These are phyloP conservation scores for Galeopsis tetrahit DNA, from an alignment of 257 asterid species.

Conservation along the genomic window DNA sequence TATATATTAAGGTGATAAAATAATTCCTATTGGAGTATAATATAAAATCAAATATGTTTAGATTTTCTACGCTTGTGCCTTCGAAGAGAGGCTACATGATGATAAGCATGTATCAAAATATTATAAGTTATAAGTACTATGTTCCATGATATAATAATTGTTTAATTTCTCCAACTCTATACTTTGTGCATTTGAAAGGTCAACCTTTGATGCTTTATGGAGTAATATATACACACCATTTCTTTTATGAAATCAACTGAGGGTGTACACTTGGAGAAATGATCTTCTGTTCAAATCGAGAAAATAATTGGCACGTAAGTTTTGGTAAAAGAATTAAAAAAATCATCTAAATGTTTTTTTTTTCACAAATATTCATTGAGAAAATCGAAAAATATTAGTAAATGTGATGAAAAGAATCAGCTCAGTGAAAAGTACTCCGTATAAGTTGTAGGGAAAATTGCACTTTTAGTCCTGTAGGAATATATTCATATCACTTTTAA, in stretches of 20 bases:
- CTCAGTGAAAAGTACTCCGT: too few relatives aligned
- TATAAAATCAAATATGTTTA: neutral
- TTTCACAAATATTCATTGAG: too few relatives aligned
- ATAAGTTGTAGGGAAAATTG: too few relatives aligned
- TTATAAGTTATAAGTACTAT: constrained; percentile 27
- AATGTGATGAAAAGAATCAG: too few relatives aligned
- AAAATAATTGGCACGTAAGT: too few relatives aligned
- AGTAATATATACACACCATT: neutral
- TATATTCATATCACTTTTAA: too few relatives aligned
- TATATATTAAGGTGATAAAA: constrained; percentile 4
- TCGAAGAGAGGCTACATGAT: neutral
- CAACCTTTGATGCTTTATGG: neutral
- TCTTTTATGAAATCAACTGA: neutral
- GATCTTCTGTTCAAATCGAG: too few relatives aligned
- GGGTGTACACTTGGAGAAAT: neutral
- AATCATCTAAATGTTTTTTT: too few relatives aligned
- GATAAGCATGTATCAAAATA: constrained; percentile 18
- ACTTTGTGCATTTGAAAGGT: neutral
- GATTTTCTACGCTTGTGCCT: neutral
- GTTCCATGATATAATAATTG: neutral
- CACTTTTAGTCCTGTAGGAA: too few relatives aligned
- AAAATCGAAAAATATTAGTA: too few relatives aligned
- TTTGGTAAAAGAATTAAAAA: too few relatives aligned
- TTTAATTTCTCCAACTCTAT: constrained; percentile 5
- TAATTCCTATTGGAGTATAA: neutral